Base-by-base conservation (phyloP, 768 basidiomycete genomes). In the Heimioporus sp. region DNA sequence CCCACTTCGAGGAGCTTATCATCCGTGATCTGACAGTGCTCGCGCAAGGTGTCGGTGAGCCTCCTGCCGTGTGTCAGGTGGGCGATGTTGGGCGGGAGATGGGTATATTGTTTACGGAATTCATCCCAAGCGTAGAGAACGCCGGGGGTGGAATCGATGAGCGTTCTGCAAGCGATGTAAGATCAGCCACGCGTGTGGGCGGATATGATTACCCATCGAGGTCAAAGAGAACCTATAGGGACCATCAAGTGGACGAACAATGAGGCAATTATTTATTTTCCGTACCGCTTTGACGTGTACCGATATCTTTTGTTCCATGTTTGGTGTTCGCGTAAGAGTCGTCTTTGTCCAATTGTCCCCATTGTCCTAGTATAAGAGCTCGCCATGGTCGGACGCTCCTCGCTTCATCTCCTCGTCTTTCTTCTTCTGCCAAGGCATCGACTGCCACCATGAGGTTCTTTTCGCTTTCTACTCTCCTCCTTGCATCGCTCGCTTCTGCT, bases 91-190 rank as follows among this genome's bases (percentile, higher is more conserved):
- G 79, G 77, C 1, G 78, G 85, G 73, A 60, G 73, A 64, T 53
- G 71, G 65, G 56, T 57, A 55, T 90, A 90, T 51, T 87, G 78
- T 38, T 70, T 73, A 37, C 78, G 75, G 64, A 90, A 93, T 41
- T 72, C 80, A 45, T 80, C 73, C 92, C 92, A 94, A 9, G 89
- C 86, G 53, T 78, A 78, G 46, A 82, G 57, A n/a, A 92, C 86
- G 5, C 90, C 92, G 1, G 88, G 88, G 5, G 90, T 92, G 3
- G 90, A 91, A 70, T 92, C 90, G 62, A 87, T 80, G 52, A 87
- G 76, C 7, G 86, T 90, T 38, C 86, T 88, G 61, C 12, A 31
- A 43, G 37, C 10, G 9, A 51, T 19, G 42, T 20, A 59, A 40
- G 20, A 5, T 19, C 32, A 21, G 36, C 43, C 28, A 28, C 30